Percentiles rank a stretch among this genome's conserved stretches.
These are phyloP conservation scores for Stentor coeruleus DNA, from an alignment of 73 alveolate genomes.

Conservation along the genomic window DNA sequence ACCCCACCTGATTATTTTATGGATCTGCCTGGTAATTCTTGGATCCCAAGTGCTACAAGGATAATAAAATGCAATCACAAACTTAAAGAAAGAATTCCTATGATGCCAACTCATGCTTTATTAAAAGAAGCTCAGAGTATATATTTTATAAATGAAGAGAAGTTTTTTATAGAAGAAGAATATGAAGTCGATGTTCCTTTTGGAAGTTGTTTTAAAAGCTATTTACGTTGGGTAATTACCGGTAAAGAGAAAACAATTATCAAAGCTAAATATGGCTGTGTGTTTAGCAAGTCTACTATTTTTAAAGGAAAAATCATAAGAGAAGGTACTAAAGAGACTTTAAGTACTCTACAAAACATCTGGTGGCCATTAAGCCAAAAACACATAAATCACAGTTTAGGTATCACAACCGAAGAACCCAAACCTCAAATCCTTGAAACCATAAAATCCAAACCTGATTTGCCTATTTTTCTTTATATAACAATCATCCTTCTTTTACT, in stretches of 20 bases:
- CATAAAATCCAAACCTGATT: neutral
- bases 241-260: neutral
- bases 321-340: slow-evolving; percentile 3
- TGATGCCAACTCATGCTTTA: neutral
- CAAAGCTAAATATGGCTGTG: neutral
- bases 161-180: neutral
- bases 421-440: neutral
- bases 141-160: neutral
- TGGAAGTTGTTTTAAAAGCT: neutral
- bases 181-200: neutral
- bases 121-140: neutral
- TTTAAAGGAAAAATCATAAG: neutral
- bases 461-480: neutral
- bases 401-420: neutral
- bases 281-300: neutral
- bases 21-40: neutral
- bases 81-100: neutral
- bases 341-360: neutral
- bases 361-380: neutral
- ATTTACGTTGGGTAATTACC: neutral
- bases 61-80: neutral
- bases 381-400: neutral
- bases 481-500: neutral
- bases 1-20: neutral
- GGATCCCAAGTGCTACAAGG: neutral